A percentile compares a stretch with the other conserved stretches of the same genome.
Conservation (phyloP, 305 asterid species). For the Stenogyne calaminthoides region DNA sequence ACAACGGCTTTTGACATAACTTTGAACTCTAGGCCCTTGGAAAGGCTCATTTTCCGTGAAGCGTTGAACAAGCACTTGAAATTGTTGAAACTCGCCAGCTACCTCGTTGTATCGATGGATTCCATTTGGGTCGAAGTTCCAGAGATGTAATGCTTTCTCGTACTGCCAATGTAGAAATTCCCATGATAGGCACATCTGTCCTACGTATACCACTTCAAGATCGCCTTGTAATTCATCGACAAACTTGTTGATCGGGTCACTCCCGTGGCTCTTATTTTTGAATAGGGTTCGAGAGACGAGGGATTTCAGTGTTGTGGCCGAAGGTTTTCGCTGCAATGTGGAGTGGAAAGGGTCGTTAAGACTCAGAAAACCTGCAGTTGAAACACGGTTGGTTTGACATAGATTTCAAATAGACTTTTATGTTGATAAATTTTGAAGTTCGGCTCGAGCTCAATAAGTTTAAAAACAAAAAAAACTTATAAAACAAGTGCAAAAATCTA, state of each 20-base stretch:
- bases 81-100: slow-evolving; percentile 86
- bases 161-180: slow-evolving; percentile 88
- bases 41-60: slow-evolving; percentile 77
- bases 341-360: slow-evolving; percentile 66
- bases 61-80: slow-evolving; percentile 85
- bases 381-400: not conserved
- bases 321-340: slow-evolving; percentile 43
- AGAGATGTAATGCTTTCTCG: slow-evolving; percentile 65
- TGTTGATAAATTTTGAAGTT: not conserved
- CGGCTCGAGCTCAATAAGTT: not conserved
- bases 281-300: slow-evolving; percentile 51
- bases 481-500: not conserved
- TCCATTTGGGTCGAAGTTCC: slow-evolving; percentile 70
- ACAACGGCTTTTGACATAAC: slow-evolving; percentile 65
- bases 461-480: not conserved
- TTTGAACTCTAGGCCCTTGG: slow-evolving; percentile 72
- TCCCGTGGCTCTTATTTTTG: slow-evolving; percentile 53
- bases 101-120: slow-evolving; percentile 62
- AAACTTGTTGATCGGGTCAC: slow-evolving; percentile 65
- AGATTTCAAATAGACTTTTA: not conserved
- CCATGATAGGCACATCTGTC: slow-evolving; percentile 93
- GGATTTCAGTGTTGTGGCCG: slow-evolving; percentile 54
- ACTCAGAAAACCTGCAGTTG: slow-evolving; percentile 75
- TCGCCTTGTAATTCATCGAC: slow-evolving; percentile 73
- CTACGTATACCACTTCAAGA: slow-evolving; percentile 81